Evolutionary conservation across 2,329 filamentous ascomycete species (phyloP).

Genomic region (Aspergillus thermomutatus): DNA sequence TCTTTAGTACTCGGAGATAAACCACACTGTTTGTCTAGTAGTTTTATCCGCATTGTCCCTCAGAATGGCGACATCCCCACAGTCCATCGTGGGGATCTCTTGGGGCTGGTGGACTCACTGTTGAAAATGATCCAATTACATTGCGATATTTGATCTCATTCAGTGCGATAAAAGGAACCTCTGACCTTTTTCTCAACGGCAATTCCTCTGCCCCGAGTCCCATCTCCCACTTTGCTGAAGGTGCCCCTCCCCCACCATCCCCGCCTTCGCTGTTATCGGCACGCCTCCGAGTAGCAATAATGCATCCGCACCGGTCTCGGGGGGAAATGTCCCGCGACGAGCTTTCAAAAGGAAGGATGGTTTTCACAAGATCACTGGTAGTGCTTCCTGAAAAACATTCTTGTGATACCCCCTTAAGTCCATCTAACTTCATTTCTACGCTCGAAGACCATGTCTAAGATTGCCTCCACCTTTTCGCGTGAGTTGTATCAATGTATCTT

Average conservation of each 20-base stretch:
- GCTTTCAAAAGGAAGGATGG: background rate
- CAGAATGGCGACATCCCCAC: constrained; percentile 15
- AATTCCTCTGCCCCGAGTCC: background rate
- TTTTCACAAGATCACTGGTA: background rate
- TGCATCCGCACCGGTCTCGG: constrained; percentile 11
- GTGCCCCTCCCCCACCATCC: constrained; percentile 15
- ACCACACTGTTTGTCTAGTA: background rate
- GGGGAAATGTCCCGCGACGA: constrained; percentile 21
- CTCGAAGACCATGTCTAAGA: constrained; percentile 28
- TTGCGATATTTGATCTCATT: constrained; percentile 1
- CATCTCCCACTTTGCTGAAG: constrained; percentile 7
- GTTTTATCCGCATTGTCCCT: constrained; percentile 2
- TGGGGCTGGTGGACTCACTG: background rate
- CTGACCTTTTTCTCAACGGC: background rate
- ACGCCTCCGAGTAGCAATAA: background rate
- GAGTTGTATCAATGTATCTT: constrained; percentile 6
- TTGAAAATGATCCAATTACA: constrained; percentile 12
- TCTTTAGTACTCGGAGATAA: background rate
- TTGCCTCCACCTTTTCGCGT: constrained; percentile 38
- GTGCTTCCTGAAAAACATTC: background rate
- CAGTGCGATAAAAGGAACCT: background rate
- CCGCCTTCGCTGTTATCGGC: background rate
- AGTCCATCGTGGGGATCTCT: constrained; percentile 13
- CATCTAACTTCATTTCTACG: background rate
- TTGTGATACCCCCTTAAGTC: background rate